phyloP scores from a whole-genome alignment of 208 protist species.

The Angomonas deanei region DNA sequence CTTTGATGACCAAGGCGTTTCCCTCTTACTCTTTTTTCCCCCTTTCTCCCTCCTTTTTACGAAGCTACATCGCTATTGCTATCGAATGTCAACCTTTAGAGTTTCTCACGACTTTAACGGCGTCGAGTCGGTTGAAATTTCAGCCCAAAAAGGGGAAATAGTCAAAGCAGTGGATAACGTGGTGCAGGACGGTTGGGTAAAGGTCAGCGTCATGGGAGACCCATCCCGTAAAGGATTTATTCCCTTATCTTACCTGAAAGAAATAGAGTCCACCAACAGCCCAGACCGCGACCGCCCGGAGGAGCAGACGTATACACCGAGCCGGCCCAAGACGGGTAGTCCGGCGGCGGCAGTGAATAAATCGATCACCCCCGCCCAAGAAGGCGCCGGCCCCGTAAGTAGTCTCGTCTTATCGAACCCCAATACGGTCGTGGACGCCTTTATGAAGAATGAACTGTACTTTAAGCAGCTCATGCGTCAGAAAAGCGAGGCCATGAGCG shows the following conservation, averaged over 20 bases:
- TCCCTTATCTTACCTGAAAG: constrained; percentile 64
- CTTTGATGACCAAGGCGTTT: background rate
- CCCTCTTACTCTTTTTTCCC: constrained; percentile 4
- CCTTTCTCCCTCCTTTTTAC: background rate
- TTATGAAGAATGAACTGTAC: constrained; percentile 84
- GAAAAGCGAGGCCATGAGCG: constrained; percentile 44
- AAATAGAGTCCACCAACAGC: constrained; percentile 7
- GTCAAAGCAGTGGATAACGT: constrained; percentile 37
- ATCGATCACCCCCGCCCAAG: constrained; percentile 18
- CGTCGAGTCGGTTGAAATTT: constrained; percentile 72
- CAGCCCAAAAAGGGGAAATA: constrained; percentile 59
- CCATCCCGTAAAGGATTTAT: constrained; percentile 60
- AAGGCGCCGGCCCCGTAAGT: constrained; percentile 12
- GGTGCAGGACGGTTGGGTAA: constrained; percentile 76
- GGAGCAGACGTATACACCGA: background rate
- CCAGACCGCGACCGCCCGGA: background rate
- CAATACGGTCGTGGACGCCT: constrained; percentile 52
- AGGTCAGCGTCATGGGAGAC: constrained; percentile 43
- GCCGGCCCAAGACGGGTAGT: background rate
- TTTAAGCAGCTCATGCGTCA: constrained; percentile 76
- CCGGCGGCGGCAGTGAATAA: background rate
- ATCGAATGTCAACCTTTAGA: constrained; percentile 16
- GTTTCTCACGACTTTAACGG: constrained; percentile 66
- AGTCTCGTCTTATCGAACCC: constrained; percentile 43
- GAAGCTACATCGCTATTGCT: background rate